These are phyloP conservation scores for Chrysoporthe cubensis DNA, from an alignment of 2,329 filamentous ascomycete species.

Conservation along the genomic window DNA sequence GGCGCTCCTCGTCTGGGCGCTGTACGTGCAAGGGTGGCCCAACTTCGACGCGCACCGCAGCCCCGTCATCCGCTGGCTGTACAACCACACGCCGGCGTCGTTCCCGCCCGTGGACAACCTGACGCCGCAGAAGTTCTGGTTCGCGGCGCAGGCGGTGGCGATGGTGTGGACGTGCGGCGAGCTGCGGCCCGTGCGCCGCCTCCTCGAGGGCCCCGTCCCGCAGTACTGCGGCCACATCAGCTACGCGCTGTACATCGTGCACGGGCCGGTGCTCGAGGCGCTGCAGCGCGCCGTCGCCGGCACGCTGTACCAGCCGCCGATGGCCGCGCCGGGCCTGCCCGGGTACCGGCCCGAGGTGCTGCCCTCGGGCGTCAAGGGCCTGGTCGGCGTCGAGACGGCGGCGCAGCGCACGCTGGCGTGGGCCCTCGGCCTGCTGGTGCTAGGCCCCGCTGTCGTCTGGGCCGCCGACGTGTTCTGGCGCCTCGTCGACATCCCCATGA, in stretches of 20 bases:
- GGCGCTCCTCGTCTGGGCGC: constrained; percentile 35
- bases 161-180: constrained; percentile 46
- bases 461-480: constrained; percentile 64
- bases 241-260: constrained; percentile 62
- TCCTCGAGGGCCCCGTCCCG: constrained; percentile 52
- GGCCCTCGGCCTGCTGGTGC: constrained; percentile 42
- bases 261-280: constrained; percentile 53
- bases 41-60: constrained; percentile 41
- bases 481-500: constrained; percentile 52
- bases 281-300: constrained; percentile 40
- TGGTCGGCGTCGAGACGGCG: constrained; percentile 37
- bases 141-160: constrained; percentile 39
- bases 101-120: constrained; percentile 39
- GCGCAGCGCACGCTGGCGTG: constrained; percentile 40
- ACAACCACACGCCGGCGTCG: constrained; percentile 39
- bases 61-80: constrained; percentile 39
- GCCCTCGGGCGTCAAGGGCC: constrained; percentile 39
- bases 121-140: constrained; percentile 44
- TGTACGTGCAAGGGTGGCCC: constrained; percentile 48
- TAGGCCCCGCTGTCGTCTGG: constrained; percentile 51
- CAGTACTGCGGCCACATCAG: constrained; percentile 62
- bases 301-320: constrained; percentile 31
- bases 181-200: constrained; percentile 37
- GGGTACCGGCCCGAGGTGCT: constrained; percentile 32
- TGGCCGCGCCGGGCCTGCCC: constrained; percentile 30